Percentiles rank a stretch among this genome's conserved stretches.
These are phyloP conservation scores for Suillus subalutaceus DNA, from an alignment of 768 basidiomycete genomes.

Conservation along the genomic window DNA sequence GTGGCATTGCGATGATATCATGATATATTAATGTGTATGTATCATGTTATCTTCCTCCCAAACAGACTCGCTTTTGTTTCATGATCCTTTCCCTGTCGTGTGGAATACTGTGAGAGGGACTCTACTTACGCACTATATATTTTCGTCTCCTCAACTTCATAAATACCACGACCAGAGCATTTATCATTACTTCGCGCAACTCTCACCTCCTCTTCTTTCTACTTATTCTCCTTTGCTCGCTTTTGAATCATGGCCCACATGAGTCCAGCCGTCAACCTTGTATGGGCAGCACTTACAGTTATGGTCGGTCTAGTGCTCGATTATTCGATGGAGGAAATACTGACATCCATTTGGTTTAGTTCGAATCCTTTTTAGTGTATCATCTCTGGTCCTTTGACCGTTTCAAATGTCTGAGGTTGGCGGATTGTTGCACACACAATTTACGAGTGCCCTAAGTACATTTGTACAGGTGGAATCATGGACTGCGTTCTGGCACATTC, in stretches of 20 bases:
- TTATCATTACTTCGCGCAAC: neutral
- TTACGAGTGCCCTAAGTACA: neutral
- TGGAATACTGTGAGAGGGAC: neutral
- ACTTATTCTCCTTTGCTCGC: conserved; percentile 23
- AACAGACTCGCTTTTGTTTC: neutral
- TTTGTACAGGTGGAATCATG: conserved; percentile 64
- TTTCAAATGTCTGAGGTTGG: conserved; percentile 72
- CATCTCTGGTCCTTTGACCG: conserved; percentile 83
- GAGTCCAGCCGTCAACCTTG: conserved; percentile 60
- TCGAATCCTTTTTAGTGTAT: conserved; percentile 64
- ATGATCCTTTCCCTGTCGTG: neutral
- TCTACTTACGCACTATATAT: neutral
- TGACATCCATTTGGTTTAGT: conserved; percentile 35
- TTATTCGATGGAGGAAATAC: neutral
- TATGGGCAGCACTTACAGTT: conserved; percentile 60
- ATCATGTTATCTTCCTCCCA: neutral
- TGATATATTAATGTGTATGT: neutral
- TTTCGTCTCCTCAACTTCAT: neutral
- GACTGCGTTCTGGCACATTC: conserved; percentile 70
- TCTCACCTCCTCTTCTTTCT: conserved; percentile 16
- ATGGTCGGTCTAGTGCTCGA: conserved; percentile 43
- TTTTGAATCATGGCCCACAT: conserved; percentile 57
- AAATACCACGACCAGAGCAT: neutral
- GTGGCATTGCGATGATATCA: neutral
- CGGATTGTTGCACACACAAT: neutral